Conservation (phyloP, 331 rosid genomes). For the Quercus lobata region DNA sequence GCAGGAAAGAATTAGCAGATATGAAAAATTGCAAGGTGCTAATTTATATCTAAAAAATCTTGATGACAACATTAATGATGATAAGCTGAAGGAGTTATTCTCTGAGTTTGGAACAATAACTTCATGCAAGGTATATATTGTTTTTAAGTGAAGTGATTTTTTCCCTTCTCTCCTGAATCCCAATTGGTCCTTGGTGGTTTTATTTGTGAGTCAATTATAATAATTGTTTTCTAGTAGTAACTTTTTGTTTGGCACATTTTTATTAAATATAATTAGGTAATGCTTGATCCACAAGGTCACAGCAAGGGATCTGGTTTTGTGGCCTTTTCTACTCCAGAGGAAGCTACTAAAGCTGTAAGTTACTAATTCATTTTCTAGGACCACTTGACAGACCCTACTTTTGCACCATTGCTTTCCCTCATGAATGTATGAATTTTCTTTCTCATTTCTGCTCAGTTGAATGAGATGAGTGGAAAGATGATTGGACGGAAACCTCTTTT, state of each 20-base stretch:
- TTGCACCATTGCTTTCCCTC: not conserved
- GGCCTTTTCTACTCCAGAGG: constrained; percentile 77
- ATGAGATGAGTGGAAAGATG: constrained; percentile 69
- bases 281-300: constrained; percentile 63
- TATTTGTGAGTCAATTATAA: not conserved
- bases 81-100: constrained; percentile 71
- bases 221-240: not conserved
- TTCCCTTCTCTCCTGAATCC: not conserved
- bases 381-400: not conserved
- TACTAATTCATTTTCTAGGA: not conserved
- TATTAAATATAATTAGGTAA: constrained; percentile 34
- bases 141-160: not conserved
- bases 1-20: constrained; percentile 66
- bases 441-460: constrained; percentile 34
- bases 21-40: constrained; percentile 80
- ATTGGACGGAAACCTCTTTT: constrained; percentile 65
- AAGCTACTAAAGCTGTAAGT: constrained; percentile 78
- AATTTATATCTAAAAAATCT: constrained; percentile 81
- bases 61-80: constrained; percentile 68
- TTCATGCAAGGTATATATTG: constrained; percentile 71
- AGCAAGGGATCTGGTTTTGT: constrained; percentile 89
- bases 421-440: not conserved
- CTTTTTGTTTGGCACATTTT: not conserved
- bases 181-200: not conserved
- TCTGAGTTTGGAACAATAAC: constrained; percentile 79